A percentile compares a stretch with the other conserved stretches of the same genome.
phyloP scores from a whole-genome alignment of 345 rosid species.

The Raphanus sativus region DNA sequence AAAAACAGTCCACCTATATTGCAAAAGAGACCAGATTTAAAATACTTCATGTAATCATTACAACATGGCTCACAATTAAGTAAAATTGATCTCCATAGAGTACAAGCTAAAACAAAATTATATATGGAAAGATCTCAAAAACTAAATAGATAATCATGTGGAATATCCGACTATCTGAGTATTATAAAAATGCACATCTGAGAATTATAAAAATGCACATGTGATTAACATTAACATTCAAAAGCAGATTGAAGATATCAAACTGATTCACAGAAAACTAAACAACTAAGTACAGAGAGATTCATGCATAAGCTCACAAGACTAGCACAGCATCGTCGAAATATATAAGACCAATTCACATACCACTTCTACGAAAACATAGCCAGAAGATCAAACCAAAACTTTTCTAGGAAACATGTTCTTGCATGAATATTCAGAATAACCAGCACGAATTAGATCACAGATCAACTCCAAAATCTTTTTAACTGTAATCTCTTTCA shows the following conservation, averaged over 20 bases:
- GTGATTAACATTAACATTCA: background rate
- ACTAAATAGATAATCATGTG: background rate
- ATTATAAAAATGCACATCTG: background rate
- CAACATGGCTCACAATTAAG: too few relatives aligned
- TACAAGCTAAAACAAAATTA: background rate
- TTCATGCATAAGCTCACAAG: background rate
- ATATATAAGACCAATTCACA: too few relatives aligned
- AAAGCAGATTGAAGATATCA: background rate
- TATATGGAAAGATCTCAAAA: background rate
- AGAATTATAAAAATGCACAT: too few relatives aligned
- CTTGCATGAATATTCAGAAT: background rate
- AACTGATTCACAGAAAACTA: background rate
- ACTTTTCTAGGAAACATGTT: background rate
- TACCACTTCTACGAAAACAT: too few relatives aligned
- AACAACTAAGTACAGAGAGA: background rate
- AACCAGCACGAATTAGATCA: background rate
- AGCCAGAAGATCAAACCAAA: too few relatives aligned
- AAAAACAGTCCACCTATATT: background rate
- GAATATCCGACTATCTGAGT: background rate
- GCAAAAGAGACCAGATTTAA: background rate
- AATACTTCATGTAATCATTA: background rate
- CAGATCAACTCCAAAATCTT: background rate
- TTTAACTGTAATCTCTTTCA: background rate
- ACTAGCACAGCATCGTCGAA: background rate
- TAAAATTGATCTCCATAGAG: background rate